Evolutionary conservation across 2,329 filamentous ascomycete species (phyloP).

Genomic region (Pseudocercospora fuligena): DNA sequence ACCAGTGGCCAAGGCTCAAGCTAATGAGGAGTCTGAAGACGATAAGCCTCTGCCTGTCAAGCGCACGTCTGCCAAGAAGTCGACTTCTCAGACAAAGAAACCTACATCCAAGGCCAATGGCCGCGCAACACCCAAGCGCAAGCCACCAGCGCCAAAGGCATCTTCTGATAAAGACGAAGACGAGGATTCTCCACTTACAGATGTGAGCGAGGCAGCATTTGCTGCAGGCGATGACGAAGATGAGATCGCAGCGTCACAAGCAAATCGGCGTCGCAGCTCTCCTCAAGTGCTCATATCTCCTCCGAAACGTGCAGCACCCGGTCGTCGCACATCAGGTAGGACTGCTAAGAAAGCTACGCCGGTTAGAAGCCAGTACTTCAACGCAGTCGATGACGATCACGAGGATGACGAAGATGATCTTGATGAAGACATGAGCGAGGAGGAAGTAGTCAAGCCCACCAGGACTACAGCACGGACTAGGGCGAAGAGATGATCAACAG

Average conservation of each 20-base stretch:
- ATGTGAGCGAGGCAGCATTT: neutral
- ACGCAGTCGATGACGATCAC: slow-evolving; percentile 14
- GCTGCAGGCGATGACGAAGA: neutral
- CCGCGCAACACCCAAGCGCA: neutral
- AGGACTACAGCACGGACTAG: slow-evolving; percentile 40
- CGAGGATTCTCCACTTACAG: neutral
- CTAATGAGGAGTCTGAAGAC: neutral
- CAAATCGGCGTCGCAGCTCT: slow-evolving; percentile 21
- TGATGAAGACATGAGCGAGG: slow-evolving; percentile 26
- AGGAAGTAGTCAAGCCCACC: slow-evolving; percentile 38
- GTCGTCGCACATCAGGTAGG: slow-evolving; percentile 10
- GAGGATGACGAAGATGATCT: slow-evolving; percentile 21
- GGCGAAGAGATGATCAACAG: slow-evolving; percentile 13
- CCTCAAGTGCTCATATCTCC: slow-evolving; percentile 35
- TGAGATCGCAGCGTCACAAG: slow-evolving; percentile 7
- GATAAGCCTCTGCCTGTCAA: slow-evolving; percentile 3
- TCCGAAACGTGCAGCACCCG: slow-evolving; percentile 17
- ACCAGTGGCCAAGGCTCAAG: slow-evolving; percentile 27
- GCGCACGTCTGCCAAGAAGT: neutral
- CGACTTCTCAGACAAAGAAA: neutral
- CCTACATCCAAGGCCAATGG: neutral
- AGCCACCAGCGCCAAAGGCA: neutral
- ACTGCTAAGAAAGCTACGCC: slow-evolving; percentile 35
- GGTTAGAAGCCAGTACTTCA: slow-evolving; percentile 39
- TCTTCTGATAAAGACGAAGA: neutral